These are phyloP conservation scores for Keithomyces neogunnii DNA, from an alignment of 2,329 filamentous ascomycete genomes.

Conservation along the genomic window DNA sequence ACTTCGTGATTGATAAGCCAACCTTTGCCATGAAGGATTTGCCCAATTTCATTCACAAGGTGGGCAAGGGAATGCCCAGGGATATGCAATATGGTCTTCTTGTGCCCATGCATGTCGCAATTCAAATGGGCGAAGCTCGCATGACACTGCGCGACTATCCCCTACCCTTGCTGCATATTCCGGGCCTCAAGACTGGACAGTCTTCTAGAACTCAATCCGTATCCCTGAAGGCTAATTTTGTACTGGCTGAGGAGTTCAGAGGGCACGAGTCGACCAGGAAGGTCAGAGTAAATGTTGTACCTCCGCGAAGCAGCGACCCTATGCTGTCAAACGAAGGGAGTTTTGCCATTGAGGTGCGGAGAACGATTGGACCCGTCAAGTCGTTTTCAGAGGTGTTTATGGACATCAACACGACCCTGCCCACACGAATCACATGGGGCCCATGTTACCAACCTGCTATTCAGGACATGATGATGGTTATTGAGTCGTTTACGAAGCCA, in stretches of 20 bases:
- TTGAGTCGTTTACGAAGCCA: conserved; percentile 95
- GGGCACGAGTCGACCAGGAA: conserved; percentile 71
- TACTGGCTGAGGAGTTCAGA: conserved; percentile 88
- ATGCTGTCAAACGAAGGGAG: conserved; percentile 48
- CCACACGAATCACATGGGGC: conserved; percentile 93
- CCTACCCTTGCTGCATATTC: conserved; percentile 82
- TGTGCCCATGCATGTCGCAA: conserved; percentile 79
- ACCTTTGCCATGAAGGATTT: conserved; percentile 78
- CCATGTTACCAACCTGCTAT: conserved; percentile 96
- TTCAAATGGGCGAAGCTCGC: conserved; percentile 84
- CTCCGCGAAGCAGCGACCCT: conserved; percentile 51
- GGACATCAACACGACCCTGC: conserved; percentile 86
- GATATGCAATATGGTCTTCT: conserved; percentile 87
- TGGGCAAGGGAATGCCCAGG: conserved; percentile 94
- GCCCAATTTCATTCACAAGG: conserved; percentile 73
- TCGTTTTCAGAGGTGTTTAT: conserved; percentile 89
- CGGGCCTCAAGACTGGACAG: conserved; percentile 70
- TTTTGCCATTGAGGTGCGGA: conserved; percentile 77
- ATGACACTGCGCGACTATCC: conserved; percentile 90
- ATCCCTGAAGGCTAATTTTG: conserved; percentile 81
- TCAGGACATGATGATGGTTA: conserved; percentile 99
- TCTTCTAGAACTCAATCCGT: conserved; percentile 73
- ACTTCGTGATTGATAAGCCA: conserved; percentile 82
- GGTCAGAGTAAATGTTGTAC: conserved; percentile 77
- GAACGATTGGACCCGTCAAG: conserved; percentile 91